Base-by-base conservation (phyloP, 441 rosid genomes). In the Omphalea diandra region DNA sequence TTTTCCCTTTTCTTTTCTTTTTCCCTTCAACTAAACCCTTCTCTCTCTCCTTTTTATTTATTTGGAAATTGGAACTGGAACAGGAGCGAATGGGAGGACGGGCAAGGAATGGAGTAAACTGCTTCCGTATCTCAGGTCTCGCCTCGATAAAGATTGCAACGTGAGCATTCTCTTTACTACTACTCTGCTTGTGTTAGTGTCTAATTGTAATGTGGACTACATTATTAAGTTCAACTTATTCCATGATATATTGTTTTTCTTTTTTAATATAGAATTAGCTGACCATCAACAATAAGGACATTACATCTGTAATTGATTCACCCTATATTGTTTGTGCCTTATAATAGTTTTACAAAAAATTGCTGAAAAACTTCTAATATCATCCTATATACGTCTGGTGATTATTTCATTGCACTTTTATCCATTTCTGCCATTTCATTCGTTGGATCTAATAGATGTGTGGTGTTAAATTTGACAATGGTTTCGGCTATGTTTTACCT, bases 31-130 rank as follows among this genome's bases (percentile, higher is more conserved):
- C n/a, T 47, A 2, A 24, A 26, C 5, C 22, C 5, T 22, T 2
- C 17, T 41, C 33, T n/a, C 5, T 65, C 6, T 36, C 10, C 15
- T 2, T 64, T 14, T 3, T 27, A 15, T 17, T 17, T 4, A 54
- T 67, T 3, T 20, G 24, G 57, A 40, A 12, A 40, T n/a, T 57
- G 40, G 41, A 62, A 70, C 64, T 73, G 75, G 70, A 33, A 77
- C 80, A 95, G 98, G 99, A 52, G 98, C 98, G 79, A 90, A 88
- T 77, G 98, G 98, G 60, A 91, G 73, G 84, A 93, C 99, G 31
- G 95, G 94, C 56, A 86, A 81, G 80, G 90, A 88, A 70, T 96
- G 99, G 99, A 93, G 86, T 76, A 90, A 89, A 76, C 77, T 96
- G 76, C 90, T 93, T 72, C 99, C 98, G 2, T 82, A 80, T 77